A percentile compares a stretch with the other conserved stretches of the same genome.
phyloP scores from a whole-genome alignment of 306 rosid genomes.

The Vachellia collinsii region DNA sequence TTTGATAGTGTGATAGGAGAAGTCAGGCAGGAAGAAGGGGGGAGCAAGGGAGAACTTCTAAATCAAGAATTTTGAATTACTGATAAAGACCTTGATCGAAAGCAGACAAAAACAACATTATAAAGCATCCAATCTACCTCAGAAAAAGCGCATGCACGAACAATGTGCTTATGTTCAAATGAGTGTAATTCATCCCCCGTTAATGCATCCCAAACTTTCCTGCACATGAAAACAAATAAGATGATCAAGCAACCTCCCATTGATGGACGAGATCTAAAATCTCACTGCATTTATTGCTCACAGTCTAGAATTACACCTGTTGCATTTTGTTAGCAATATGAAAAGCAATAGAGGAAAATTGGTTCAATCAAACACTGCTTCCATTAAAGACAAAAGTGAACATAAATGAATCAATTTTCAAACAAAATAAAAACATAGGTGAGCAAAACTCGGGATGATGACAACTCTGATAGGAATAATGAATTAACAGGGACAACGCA shows the following conservation, averaged over 20 bases:
- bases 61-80: neutral
- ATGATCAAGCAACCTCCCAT: constrained; percentile 18
- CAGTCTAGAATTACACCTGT: neutral
- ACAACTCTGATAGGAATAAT: neutral
- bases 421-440: neutral
- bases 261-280: neutral
- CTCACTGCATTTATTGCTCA: neutral
- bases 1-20: neutral
- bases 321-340: neutral
- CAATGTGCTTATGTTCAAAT: constrained; percentile 98
- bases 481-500: constrained; percentile 10
- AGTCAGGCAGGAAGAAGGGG: neutral
- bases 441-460: neutral
- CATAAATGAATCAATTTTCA: neutral
- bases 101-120: neutral
- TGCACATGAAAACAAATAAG: constrained; percentile 47
- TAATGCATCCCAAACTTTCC: constrained; percentile 98
- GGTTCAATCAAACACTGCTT: neutral
- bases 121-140: constrained; percentile 56
- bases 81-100: neutral
- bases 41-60: neutral
- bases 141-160: constrained; percentile 91
- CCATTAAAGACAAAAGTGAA: neutral
- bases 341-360: neutral
- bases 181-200: constrained; percentile 90